Evolutionary conservation across 2,329 filamentous ascomycete genomes (phyloP).

Genomic region (Pestalotiopsis sp.): DNA sequence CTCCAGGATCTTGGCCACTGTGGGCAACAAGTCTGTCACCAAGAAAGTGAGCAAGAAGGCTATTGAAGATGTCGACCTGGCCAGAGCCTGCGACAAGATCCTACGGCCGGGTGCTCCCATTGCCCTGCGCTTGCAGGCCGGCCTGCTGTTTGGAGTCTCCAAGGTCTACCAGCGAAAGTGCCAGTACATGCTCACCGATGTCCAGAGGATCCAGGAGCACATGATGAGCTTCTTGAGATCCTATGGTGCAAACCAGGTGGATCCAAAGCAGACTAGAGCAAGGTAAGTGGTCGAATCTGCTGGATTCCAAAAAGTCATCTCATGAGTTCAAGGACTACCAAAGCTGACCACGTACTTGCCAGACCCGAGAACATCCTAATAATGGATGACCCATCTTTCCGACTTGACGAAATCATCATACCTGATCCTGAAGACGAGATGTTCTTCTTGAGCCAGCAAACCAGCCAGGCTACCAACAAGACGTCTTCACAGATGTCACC

Average conservation of each 20-base stretch:
- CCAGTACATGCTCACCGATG: constrained; percentile 80
- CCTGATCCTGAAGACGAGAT: constrained; percentile 59
- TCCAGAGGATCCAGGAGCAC: constrained; percentile 71
- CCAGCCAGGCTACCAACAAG: constrained; percentile 23
- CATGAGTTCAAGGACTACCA: background rate
- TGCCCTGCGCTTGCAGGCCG: constrained; percentile 87
- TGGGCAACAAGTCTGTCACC: constrained; percentile 71
- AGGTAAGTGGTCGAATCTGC: constrained; percentile 55
- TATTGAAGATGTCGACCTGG: constrained; percentile 85
- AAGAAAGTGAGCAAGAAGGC: constrained; percentile 81
- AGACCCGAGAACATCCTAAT: constrained; percentile 79
- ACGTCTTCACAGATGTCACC: constrained; percentile 32
- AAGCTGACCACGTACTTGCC: constrained; percentile 16
- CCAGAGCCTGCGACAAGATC: constrained; percentile 88
- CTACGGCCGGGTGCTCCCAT: constrained; percentile 80
- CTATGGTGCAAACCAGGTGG: constrained; percentile 61
- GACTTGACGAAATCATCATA: constrained; percentile 53
- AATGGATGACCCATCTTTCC: constrained; percentile 84
- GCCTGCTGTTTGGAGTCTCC: constrained; percentile 82
- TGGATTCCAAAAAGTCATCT: background rate
- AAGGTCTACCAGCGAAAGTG: constrained; percentile 88
- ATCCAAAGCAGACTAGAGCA: constrained; percentile 70
- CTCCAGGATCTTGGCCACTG: constrained; percentile 84
- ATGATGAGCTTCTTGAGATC: constrained; percentile 70
- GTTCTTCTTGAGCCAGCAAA: constrained; percentile 32